Evolutionary conservation across 106 monocot genomes (phyloP).

Genomic region (Allium sativum): DNA sequence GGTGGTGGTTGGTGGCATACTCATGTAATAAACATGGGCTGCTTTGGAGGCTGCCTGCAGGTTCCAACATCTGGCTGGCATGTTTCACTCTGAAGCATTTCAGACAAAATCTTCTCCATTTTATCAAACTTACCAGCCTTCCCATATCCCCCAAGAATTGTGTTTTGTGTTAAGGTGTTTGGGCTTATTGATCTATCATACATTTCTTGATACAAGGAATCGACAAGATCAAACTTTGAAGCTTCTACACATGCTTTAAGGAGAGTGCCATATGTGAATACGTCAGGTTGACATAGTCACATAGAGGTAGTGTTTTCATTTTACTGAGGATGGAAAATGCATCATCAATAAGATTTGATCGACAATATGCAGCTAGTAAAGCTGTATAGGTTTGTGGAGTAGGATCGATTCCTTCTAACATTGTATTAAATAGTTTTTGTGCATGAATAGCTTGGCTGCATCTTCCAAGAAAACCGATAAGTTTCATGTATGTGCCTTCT

Average conservation of each 20-base stretch:
- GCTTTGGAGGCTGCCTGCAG: no score
- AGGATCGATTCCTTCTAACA: slow-evolving; percentile 68
- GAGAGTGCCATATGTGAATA: slow-evolving; percentile 73
- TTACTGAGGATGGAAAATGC: slow-evolving; percentile 49
- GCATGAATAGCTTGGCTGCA: slow-evolving; percentile 66
- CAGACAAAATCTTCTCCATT: slow-evolving; percentile 65
- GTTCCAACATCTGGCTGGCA: slow-evolving; percentile 79
- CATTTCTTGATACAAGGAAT: slow-evolving; percentile 65
- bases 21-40: no score
- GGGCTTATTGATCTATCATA: slow-evolving; percentile 40
- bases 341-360: slow-evolving; percentile 50
- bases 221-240: slow-evolving; percentile 58
- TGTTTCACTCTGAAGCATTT: slow-evolving; percentile 55
- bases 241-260: slow-evolving; percentile 62
- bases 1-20: no score
- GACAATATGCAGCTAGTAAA: slow-evolving; percentile 59
- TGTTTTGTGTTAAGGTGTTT: slow-evolving; percentile 83
- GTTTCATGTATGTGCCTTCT: slow-evolving; percentile 90
- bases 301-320: slow-evolving; percentile 64
- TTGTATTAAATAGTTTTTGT: slow-evolving; percentile 51
- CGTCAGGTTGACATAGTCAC: slow-evolving; percentile 91
- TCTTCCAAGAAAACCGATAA: slow-evolving; percentile 62
- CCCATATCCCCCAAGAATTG: slow-evolving; percentile 65
- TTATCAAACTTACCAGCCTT: slow-evolving; percentile 62
- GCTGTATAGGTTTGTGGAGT: slow-evolving; percentile 68